Evolutionary conservation across 192 early-diverging fungal species (phyloP).

Genomic region (Gaertneriomyces sp.): DNA sequence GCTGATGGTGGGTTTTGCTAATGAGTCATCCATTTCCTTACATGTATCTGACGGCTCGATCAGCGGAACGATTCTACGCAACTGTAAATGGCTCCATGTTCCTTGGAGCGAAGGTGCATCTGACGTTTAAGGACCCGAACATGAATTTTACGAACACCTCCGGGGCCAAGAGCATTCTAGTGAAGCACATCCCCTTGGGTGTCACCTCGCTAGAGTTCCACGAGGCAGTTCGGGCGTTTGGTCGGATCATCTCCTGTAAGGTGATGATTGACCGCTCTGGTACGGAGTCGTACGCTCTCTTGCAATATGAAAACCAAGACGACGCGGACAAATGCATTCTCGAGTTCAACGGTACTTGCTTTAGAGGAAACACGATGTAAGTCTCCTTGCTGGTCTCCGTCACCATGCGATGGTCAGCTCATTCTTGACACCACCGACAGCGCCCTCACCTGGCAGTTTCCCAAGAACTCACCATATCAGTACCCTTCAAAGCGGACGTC

Average conservation of each 20-base stretch:
- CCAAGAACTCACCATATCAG: slow-evolving; percentile 47
- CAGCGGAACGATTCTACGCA: slow-evolving; percentile 49
- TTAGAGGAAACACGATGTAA: slow-evolving; percentile 39
- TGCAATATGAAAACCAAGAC: slow-evolving; percentile 54
- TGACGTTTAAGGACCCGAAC: slow-evolving; percentile 50
- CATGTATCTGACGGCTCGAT: slow-evolving; percentile 1
- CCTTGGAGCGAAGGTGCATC: slow-evolving; percentile 45
- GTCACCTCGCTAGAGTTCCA: slow-evolving; percentile 44
- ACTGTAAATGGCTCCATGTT: slow-evolving; percentile 51
- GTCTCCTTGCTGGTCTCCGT: neutral
- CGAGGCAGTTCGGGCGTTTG: slow-evolving; percentile 37
- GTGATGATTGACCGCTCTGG: slow-evolving; percentile 51
- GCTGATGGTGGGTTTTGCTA: slow-evolving; percentile 33
- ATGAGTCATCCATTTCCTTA: neutral
- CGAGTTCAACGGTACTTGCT: slow-evolving; percentile 39
- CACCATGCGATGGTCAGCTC: neutral
- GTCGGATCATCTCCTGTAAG: slow-evolving; percentile 52
- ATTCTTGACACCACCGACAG: slow-evolving; percentile 8
- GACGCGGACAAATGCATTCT: slow-evolving; percentile 42
- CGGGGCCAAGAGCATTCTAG: slow-evolving; percentile 45
- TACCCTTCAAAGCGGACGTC: slow-evolving; percentile 38
- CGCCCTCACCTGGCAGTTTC: slow-evolving; percentile 46
- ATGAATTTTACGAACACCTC: slow-evolving; percentile 53
- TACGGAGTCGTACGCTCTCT: slow-evolving; percentile 40
- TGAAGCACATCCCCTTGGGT: slow-evolving; percentile 47